Evolutionary conservation across 2,329 filamentous ascomycete species (phyloP).

Genomic region (Scedosporium minutisporum): DNA sequence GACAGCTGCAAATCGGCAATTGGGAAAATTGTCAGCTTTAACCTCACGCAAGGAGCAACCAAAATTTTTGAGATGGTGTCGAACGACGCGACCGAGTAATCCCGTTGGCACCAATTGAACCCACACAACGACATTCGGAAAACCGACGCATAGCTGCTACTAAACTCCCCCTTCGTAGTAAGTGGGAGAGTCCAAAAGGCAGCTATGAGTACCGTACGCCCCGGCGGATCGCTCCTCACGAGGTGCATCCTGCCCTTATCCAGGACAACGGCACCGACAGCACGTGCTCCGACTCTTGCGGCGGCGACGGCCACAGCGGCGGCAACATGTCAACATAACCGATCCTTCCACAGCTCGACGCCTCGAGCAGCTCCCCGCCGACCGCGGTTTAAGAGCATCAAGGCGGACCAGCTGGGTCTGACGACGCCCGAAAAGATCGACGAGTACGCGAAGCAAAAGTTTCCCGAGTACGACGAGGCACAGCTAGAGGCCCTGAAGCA

Average conservation of each 20-base stretch:
- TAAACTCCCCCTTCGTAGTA: background rate
- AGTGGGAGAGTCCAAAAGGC: constrained; percentile 6
- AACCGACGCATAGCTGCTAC: background rate
- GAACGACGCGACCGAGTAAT: background rate
- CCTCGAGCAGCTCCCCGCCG: constrained; percentile 32
- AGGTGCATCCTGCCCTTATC: background rate
- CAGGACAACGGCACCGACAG: constrained; percentile 29
- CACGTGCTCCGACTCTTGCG: constrained; percentile 31
- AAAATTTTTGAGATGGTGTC: constrained; percentile 5
- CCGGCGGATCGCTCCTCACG: constrained; percentile 14
- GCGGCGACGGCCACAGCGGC: constrained; percentile 14
- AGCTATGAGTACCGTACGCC: constrained; percentile 47
- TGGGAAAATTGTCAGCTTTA: constrained; percentile 2
- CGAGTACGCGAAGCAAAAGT: constrained; percentile 35
- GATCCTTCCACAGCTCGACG: constrained; percentile 43
- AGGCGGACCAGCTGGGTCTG: constrained; percentile 42
- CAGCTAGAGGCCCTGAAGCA: constrained; percentile 53
- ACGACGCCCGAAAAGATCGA: constrained; percentile 32
- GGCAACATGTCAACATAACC: constrained; percentile 13
- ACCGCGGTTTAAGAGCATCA: constrained; percentile 43
- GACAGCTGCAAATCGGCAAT: background rate
- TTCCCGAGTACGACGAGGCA: constrained; percentile 56
- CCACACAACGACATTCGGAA: background rate
- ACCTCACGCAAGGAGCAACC: background rate
- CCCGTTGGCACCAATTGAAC: background rate